Evolutionary conservation across 2,329 filamentous ascomycete species (phyloP), one percentile per base, ranked within the genome.

Genomic region (Talaromyces piceae): DNA sequence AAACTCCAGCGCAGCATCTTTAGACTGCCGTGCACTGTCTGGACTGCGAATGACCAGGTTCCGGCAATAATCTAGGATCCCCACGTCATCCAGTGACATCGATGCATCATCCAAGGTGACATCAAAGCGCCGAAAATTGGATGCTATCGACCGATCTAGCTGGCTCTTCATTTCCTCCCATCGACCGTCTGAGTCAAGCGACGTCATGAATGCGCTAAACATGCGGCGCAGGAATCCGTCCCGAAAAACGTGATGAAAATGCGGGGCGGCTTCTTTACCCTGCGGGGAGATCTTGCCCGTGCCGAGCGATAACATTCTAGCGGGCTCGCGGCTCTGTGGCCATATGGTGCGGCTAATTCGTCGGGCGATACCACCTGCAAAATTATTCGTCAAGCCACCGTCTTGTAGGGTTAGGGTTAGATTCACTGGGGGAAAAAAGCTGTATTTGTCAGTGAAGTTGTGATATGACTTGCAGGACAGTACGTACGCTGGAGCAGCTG

Each of bases 1-100:
- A 18, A 56, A 49, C 25, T 47, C 49, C 5, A 28, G 47, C 0
- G 52, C 53, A 2, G 23, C 48, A 3, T 56, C 46, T 12, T 45
- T 39, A 8, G 50, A 46, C 23, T 52, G 30, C 30, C 46, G 33
- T 18, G 43, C 47, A 5, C 52, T 56, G 9, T 49, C 49, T 31
- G 54, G 13, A 22, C 56, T 46, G 27, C 27, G 23, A 28, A 52
- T 58, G 3, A 58, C 50, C 28, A 47, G 16, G 27, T 48, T 50
- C 28, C 18, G 16, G 26, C 41, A 48, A 8, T 48, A 16, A 16
- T 48, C 33, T 11, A 48, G 41, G 22, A 48, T 41, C 11, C 18
- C 6, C 7, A n/a, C 7, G 5, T 41, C 8, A 47, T 33, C 41
- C n/a, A 43, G 43, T 30, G 31, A 37, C 46, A 41, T 33, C 39